A percentile compares a stretch with the other conserved stretches of the same genome.
These are phyloP conservation scores for Leccinum subtestaceum DNA, from an alignment of 768 basidiomycete species.

Conservation along the genomic window DNA sequence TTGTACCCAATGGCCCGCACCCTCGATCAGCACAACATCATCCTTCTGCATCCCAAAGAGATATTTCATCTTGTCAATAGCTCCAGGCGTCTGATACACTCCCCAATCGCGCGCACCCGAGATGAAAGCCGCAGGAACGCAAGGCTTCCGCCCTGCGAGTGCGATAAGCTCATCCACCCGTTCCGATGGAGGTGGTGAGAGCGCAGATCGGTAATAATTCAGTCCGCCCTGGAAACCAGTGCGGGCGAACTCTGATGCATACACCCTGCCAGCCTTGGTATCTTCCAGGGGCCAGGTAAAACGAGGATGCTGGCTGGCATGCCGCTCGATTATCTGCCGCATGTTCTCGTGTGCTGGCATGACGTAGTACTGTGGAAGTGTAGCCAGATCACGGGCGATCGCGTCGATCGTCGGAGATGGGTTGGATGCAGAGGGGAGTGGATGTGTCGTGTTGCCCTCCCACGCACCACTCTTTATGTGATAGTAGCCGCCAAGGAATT, in stretches of 20 bases:
- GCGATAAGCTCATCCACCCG: constrained; percentile 41
- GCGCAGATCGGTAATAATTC: constrained; percentile 49
- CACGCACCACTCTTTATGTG: constrained; percentile 61
- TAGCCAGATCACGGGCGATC: constrained; percentile 35
- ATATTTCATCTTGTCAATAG: constrained; percentile 41
- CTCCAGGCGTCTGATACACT: constrained; percentile 52
- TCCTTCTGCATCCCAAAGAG: constrained; percentile 37
- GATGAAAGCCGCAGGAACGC: constrained; percentile 56
- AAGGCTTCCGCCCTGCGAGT: constrained; percentile 45
- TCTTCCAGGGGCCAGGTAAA: constrained; percentile 47
- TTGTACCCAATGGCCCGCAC: constrained; percentile 65
- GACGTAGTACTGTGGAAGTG: constrained; percentile 58
- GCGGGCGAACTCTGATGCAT: constrained; percentile 45
- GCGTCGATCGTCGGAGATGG: constrained; percentile 19
- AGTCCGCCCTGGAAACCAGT: constrained; percentile 66
- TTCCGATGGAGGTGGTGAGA: constrained; percentile 30
- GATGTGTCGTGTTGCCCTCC: constrained; percentile 40
- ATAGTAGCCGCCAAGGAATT: constrained; percentile 26
- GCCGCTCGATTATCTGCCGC: constrained; percentile 43
- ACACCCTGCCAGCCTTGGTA: constrained; percentile 42
- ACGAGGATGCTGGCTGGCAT: constrained; percentile 30
- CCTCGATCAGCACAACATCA: constrained; percentile 50
- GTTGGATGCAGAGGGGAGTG: constrained; percentile 33
- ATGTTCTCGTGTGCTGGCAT: constrained; percentile 55
- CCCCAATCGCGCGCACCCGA: constrained; percentile 61